A percentile compares a stretch with the other conserved stretches of the same genome.
These are phyloP conservation scores for Nakazawaea laoshanensis DNA, from an alignment of 805 yeast genomes.

Conservation along the genomic window DNA sequence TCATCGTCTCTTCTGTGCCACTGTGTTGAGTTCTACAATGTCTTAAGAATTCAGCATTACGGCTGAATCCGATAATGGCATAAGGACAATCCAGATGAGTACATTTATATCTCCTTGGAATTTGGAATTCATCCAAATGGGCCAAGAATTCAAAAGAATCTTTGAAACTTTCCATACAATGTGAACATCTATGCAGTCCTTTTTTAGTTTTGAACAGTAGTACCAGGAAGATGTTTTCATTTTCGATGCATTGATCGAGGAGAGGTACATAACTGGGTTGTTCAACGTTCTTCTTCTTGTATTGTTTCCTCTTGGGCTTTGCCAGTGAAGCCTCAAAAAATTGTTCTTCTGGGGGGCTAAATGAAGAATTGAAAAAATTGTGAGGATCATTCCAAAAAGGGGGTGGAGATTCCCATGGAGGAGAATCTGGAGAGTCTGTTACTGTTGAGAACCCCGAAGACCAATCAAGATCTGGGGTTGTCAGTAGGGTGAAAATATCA, in stretches of 20 bases:
- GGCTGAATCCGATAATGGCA: slow-evolving; percentile 38
- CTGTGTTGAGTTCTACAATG: slow-evolving; percentile 41
- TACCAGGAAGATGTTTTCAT: neutral
- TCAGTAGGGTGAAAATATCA: no score
- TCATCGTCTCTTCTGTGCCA: slow-evolving; percentile 12
- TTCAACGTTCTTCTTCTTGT: no score
- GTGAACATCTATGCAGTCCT: slow-evolving; percentile 6
- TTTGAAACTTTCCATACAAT: slow-evolving; percentile 3
- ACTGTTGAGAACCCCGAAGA: no score
- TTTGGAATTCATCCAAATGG: slow-evolving; percentile 34
- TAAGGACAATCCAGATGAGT: slow-evolving; percentile 38
- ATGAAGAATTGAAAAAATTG: no score
- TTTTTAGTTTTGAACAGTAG: neutral
- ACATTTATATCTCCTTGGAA: slow-evolving; percentile 34
- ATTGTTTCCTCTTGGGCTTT: no score
- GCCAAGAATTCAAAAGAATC: slow-evolving; percentile 22
- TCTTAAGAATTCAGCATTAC: slow-evolving; percentile 39
- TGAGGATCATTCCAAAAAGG: no score
- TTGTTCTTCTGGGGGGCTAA: no score
- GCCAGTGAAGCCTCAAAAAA: no score
- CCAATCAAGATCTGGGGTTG: no score
- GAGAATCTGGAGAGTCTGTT: no score
- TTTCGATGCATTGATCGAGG: neutral
- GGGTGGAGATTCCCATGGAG: no score
- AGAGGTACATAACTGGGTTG: no score